Evolutionary conservation across 208 protist species (phyloP).

Genomic region (Leishmania tarentolae): DNA sequence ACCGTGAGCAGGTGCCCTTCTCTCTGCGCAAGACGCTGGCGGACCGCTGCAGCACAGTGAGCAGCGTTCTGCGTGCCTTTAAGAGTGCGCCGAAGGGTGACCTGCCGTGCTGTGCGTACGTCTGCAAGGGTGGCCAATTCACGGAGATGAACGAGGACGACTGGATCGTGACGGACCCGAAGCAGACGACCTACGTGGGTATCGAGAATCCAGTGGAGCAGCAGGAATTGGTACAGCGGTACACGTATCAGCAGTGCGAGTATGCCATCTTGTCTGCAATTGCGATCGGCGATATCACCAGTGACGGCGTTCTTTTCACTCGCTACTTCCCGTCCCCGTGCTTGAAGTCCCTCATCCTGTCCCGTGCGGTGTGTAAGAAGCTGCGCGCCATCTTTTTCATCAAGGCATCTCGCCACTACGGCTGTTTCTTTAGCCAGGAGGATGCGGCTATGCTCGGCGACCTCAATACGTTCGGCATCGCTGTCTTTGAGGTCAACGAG

Average conservation of each 20-base stretch:
- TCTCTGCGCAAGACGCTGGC: constrained; percentile 83
- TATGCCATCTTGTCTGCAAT: constrained; percentile 92
- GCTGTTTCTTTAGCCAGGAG: constrained; percentile 92
- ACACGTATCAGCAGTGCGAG: constrained; percentile 89
- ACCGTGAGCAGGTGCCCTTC: constrained; percentile 91
- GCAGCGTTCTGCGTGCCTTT: constrained; percentile 79
- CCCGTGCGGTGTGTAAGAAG: constrained; percentile 76
- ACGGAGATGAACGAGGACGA: constrained; percentile 82
- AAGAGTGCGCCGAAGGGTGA: constrained; percentile 73
- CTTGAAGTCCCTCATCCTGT: constrained; percentile 92
- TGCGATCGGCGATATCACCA: constrained; percentile 88
- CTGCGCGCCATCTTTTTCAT: constrained; percentile 89
- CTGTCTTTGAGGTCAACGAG: constrained; percentile 88
- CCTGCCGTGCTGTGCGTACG: constrained; percentile 76
- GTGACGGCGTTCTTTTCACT: constrained; percentile 90
- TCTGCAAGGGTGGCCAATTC: constrained; percentile 92
- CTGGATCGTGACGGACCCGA: constrained; percentile 85
- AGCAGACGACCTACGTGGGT: constrained; percentile 63
- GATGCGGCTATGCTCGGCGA: constrained; percentile 88
- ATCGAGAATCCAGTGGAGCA: constrained; percentile 76
- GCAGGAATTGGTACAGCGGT: constrained; percentile 70
- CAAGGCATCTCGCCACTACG: constrained; percentile 73
- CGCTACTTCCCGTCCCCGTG: constrained; percentile 92
- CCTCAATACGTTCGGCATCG: constrained; percentile 87
- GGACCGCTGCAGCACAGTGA: constrained; percentile 56